Evolutionary conservation across 495 filamentous ascomycete species (phyloP), one percentile per base, ranked within the genome.

Genomic region (Tuber borchii): DNA sequence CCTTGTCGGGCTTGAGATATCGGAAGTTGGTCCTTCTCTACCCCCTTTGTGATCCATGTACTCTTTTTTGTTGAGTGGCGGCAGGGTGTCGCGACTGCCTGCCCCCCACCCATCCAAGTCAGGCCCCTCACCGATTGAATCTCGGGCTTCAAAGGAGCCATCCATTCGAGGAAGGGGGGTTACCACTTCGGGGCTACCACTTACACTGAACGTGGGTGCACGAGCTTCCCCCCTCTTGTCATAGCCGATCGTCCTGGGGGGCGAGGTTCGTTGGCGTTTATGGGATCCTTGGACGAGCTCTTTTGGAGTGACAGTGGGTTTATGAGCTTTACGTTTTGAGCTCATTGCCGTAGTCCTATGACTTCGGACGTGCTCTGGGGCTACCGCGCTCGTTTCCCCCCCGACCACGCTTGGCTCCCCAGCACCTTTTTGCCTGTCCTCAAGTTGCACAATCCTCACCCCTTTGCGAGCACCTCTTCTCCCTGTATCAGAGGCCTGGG

Each of bases 231-330:
- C 51, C 51, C n/a, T 56, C 51, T 56, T 26, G 8, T 12, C n/a
- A 26, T 14, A 2, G 51, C 51, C 22, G 51, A 26, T 10, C 12
- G 51, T 6, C 26, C 26, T 56, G 22, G n/a, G 22, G 51, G 51
- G n/a, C 51, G n/a, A 56, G 51, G 51, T 56, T 56, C 51, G 51
- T 56, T 61, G 56, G 56, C 26, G 26, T 31, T 61, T 61, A 61
- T 61, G n/a, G 31, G 56, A 31, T 2, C 26, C 26, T 61, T 31
- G 10, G 12, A 3, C 26, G 12, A 31, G 56, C 56, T 61, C 56
- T 61, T 61, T 31, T 61, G 56, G 56, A 31, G 56, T 31, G 12
- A n/a, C 20, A 9, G n/a, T 61, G 56, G n/a, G 56, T 14, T 61
- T 61, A 61, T 31, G 12, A 16, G n/a, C 56, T 2, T 61, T 61